Base-by-base conservation (phyloP, 768 basidiomycete genomes). In the Amanita subjunquillea region DNA sequence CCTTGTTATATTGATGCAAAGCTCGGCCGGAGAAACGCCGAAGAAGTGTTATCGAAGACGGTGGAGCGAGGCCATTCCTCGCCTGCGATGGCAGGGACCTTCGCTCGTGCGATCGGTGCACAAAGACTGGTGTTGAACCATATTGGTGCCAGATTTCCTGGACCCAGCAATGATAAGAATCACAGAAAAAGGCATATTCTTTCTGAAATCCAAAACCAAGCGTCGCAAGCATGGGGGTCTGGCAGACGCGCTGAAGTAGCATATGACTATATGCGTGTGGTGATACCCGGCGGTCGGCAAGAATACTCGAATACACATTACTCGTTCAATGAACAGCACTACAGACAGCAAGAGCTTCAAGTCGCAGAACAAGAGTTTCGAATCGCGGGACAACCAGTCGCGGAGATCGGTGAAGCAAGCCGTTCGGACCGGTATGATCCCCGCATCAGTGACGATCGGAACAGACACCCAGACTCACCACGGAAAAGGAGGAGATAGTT, bases 51-150 rank as follows among this genome's bases (percentile, higher is more conserved):
- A 56, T 64, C 72, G 53, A 83, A 77, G 54, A 75, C 80, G 0
- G 66, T 80, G n/a, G 69, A 71, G 25, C 74, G 82, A 44, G 90
- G 91, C 0, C 91, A 93, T 61, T 91, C 88, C 12, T 82, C 83
- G 0, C 84, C 90, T 3, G 71, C 69, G 32, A 86, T 85, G 78
- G 91, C 89, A 1, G 91, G 90, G 6, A 68, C 62, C 13, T 91
- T 91, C 60, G 88, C 90, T 4, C 79, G 73, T 53, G 61, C 57
- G 2, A 72, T 85, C 47, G 71, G 74, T 1, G 86, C 89, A 20
- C 65, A 77, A 60, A 68, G 71, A 42, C 67, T 92, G 6, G 76
- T 86, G 20, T 63, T 93, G 45, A 92, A 93, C 63, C 91, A 92
- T 63, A 81, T 92, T 30, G 80, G 87, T 54, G 69, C 72, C 50